Evolutionary conservation across 257 asterid species (phyloP).

Genomic region (Penstemon newberryi): DNA sequence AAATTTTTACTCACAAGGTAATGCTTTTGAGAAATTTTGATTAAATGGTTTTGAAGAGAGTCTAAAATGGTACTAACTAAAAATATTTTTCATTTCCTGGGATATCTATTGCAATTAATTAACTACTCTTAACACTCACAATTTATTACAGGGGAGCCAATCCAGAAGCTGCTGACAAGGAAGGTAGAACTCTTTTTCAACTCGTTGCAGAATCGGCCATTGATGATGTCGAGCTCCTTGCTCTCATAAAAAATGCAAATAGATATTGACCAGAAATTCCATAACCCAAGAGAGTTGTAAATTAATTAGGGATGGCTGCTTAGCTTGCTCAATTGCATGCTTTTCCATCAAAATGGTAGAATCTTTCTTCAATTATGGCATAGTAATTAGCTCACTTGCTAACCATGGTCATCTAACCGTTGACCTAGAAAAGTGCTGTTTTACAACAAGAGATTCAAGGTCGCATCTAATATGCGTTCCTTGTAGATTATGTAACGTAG

Average conservation of each 20-base stretch:
- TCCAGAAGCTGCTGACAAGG: conserved; percentile 64
- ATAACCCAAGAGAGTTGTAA: not conserved
- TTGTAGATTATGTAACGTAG: not conserved
- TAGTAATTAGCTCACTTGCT: not conserved
- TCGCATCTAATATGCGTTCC: not conserved
- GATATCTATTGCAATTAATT: not conserved
- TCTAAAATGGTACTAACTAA: no score
- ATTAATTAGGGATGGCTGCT: not conserved
- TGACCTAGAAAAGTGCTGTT: not conserved
- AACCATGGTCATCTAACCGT: not conserved
- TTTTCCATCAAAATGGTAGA: not conserved
- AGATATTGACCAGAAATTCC: conserved; percentile 32
- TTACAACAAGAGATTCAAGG: not conserved
- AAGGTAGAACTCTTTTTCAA: conserved; percentile 67
- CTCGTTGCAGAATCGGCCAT: conserved; percentile 55
- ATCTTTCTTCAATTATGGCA: not conserved
- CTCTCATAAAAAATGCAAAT: conserved; percentile 58
- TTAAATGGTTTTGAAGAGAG: no score
- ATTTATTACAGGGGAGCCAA: conserved; percentile 69
- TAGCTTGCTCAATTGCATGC: not conserved
- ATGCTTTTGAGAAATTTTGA: conserved; percentile 1
- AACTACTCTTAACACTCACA: conserved; percentile 11
- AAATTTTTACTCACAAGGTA: conserved; percentile 76
- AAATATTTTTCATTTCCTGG: not conserved
- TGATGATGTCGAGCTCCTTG: conserved; percentile 66